Evolutionary conservation across 352 stramenopile species (phyloP).

Genomic region (Elongisporangium undulatum): DNA sequence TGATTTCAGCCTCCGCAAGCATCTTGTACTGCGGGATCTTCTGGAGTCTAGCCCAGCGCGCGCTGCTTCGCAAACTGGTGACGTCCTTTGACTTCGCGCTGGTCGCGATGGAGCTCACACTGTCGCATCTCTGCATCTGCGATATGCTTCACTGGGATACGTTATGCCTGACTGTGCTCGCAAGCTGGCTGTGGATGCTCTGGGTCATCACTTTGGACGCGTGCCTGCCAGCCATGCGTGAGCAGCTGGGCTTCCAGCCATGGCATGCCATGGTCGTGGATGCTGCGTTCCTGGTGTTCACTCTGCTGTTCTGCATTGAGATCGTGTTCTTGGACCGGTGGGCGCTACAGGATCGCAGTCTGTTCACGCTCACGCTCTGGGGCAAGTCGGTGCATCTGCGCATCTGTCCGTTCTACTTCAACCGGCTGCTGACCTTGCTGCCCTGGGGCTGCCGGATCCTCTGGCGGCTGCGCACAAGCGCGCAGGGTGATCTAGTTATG

Average conservation of each 20-base stretch:
- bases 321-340: background rate
- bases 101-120: too few relatives aligned
- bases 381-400: too few relatives aligned
- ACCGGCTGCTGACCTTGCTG: conserved; percentile 9
- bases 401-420: too few relatives aligned
- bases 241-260: conserved; percentile 5
- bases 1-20: too few relatives aligned
- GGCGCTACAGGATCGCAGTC: background rate
- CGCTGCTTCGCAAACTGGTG: too few relatives aligned
- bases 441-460: conserved; percentile 14
- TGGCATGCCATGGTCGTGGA: background rate
- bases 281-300: too few relatives aligned
- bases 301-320: background rate
- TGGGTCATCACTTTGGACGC: conserved; percentile 14
- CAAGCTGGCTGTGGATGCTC: conserved; percentile 18
- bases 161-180: background rate
- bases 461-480: conserved; percentile 10
- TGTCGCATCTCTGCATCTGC: too few relatives aligned
- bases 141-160: conserved; percentile 15
- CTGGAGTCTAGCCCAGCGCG: too few relatives aligned
- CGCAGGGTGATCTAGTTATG: conserved; percentile 9
- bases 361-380: background rate
- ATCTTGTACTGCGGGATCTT: too few relatives aligned
- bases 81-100: too few relatives aligned
- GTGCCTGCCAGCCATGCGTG: conserved; percentile 8